These are phyloP conservation scores for Cyberlindnera samutprakarnensis DNA, from an alignment of 805 yeast species.

Conservation along the genomic window DNA sequence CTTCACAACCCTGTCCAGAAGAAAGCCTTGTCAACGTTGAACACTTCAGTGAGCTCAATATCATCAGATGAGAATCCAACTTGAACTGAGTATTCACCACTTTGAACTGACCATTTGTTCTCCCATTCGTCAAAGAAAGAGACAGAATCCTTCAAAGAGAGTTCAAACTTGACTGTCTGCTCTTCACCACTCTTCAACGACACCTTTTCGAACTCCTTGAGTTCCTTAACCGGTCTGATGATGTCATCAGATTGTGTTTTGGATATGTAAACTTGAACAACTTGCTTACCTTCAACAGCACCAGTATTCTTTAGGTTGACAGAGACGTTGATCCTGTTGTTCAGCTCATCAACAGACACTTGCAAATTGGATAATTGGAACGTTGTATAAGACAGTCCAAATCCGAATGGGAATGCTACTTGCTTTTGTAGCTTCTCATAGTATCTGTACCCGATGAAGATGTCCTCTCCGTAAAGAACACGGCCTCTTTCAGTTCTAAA, in stretches of 20 bases:
- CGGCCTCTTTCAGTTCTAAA: constrained; percentile 44
- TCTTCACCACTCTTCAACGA: constrained; percentile 37
- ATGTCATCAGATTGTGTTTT: constrained; percentile 26
- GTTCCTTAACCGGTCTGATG: constrained; percentile 50
- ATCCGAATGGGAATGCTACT: constrained; percentile 55
- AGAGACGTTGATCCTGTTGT: constrained; percentile 21
- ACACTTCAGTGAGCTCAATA: constrained; percentile 18
- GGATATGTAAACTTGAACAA: constrained; percentile 45
- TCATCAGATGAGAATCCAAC: constrained; percentile 37
- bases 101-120: constrained; percentile 43
- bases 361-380: constrained; percentile 35
- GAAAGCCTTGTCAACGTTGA: constrained; percentile 16
- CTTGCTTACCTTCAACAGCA: constrained; percentile 40
- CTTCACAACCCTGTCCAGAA: constrained; percentile 19
- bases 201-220: constrained; percentile 51
- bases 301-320: constrained; percentile 45
- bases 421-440: constrained; percentile 44
- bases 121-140: constrained; percentile 46
- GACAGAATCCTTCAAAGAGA: constrained; percentile 40
- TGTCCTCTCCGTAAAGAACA: constrained; percentile 57
- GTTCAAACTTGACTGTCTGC: constrained; percentile 27
- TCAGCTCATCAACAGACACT: constrained; percentile 24
- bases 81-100: constrained; percentile 41
- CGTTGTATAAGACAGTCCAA: constrained; percentile 52
- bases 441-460: constrained; percentile 55